phyloP scores from a whole-genome alignment of 257 asterid genomes.

The Scutellaria minor region DNA sequence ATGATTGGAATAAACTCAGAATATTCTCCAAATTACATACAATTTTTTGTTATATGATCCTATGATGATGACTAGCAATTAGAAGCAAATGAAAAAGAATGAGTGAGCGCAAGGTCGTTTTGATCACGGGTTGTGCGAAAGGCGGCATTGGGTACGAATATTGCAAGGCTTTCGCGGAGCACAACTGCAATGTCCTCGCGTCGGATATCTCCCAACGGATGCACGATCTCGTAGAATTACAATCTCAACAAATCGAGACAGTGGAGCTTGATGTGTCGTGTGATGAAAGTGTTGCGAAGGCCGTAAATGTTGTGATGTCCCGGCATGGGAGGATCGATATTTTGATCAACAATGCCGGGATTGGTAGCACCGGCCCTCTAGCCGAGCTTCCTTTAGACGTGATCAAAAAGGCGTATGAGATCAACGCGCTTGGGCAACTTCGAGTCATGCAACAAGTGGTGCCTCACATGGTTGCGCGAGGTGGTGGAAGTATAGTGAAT shows the following conservation, averaged over 20 bases:
- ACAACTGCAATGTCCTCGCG: constrained; percentile 64
- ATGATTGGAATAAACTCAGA: constrained; percentile 24
- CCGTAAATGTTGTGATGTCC: constrained; percentile 49
- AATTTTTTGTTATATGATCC: constrained; percentile 4
- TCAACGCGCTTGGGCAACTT: constrained; percentile 65
- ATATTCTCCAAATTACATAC: constrained; percentile 35
- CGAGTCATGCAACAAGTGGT: constrained; percentile 64
- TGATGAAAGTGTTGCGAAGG: constrained; percentile 56
- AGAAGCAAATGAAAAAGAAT: constrained; percentile 4
- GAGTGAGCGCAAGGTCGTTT: constrained; percentile 56
- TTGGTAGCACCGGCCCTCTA: constrained; percentile 69
- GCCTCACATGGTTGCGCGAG: constrained; percentile 66
- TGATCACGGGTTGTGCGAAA: constrained; percentile 78
- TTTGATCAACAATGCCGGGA: constrained; percentile 78
- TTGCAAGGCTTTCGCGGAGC: constrained; percentile 75
- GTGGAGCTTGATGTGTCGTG: constrained; percentile 69
- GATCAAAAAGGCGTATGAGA: constrained; percentile 54
- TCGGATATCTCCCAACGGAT: constrained; percentile 50
- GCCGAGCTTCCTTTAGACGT: constrained; percentile 64
- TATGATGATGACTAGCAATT: background rate
- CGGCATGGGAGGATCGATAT: constrained; percentile 56
- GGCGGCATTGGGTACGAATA: constrained; percentile 88
- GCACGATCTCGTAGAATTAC: constrained; percentile 53
- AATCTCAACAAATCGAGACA: constrained; percentile 49
- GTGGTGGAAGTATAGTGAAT: constrained; percentile 62